Percentiles rank a stretch among this genome's conserved stretches.
phyloP scores from a whole-genome alignment of 2,329 filamentous ascomycete species.

The Diaporthe vexans region DNA sequence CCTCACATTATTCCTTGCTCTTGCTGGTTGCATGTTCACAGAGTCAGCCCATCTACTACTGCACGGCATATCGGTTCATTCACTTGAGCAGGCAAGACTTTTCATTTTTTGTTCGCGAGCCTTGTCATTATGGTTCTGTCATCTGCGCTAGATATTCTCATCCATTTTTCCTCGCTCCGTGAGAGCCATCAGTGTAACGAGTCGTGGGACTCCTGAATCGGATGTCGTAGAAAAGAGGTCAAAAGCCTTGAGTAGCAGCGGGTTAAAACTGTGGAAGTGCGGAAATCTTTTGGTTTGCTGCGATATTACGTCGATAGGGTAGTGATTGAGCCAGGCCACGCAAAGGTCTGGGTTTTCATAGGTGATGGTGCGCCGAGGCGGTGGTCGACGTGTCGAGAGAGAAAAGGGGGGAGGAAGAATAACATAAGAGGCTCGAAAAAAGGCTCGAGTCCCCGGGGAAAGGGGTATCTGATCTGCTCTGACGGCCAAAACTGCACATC shows the following conservation, averaged over 20 bases:
- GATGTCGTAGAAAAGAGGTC: constrained; percentile 36
- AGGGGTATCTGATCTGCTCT: constrained; percentile 42
- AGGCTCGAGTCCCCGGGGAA: constrained; percentile 36
- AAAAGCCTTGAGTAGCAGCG: constrained; percentile 32
- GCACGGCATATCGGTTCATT: constrained; percentile 7
- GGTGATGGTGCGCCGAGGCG: constrained; percentile 28
- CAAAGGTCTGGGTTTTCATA: constrained; percentile 15
- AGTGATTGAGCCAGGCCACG: constrained; percentile 36
- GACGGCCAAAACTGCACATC: constrained; percentile 41
- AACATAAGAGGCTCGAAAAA: constrained; percentile 32
- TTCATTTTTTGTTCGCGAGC: constrained; percentile 14
- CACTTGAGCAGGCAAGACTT: neutral
- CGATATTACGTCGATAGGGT: constrained; percentile 37
- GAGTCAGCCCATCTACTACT: neutral
- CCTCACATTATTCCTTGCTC: neutral
- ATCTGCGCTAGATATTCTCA: constrained; percentile 41
- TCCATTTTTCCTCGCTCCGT: constrained; percentile 36
- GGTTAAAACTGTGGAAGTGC: constrained; percentile 32
- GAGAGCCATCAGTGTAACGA: constrained; percentile 35
- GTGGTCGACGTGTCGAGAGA: constrained; percentile 32
- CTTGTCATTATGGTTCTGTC: constrained; percentile 41
- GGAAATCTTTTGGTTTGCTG: constrained; percentile 35
- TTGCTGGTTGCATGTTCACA: neutral
- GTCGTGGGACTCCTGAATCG: constrained; percentile 23
- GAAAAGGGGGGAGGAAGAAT: constrained; percentile 31